Conservation (phyloP, 2,329 filamentous ascomycete species). For the Teratosphaeria destructans region DNA sequence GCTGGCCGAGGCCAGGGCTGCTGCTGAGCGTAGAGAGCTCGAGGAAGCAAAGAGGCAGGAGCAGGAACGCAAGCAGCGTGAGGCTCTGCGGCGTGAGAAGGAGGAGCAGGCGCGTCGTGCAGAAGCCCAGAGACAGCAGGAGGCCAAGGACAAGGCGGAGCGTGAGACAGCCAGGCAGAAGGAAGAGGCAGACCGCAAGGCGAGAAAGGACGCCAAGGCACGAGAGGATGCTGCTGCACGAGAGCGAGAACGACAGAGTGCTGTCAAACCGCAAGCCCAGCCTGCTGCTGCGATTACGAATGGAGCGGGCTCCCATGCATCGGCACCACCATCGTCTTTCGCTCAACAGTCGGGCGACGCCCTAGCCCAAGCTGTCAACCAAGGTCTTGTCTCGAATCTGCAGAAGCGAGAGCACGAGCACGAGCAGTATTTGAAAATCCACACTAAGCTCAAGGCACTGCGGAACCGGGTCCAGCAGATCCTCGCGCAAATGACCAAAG, state of each 20-base stretch:
- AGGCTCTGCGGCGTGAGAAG: conserved; percentile 12
- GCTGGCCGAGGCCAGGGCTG: conserved; percentile 32
- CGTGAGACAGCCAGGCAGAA: conserved; percentile 12
- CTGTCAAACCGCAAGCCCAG: not conserved
- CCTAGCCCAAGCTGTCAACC: not conserved
- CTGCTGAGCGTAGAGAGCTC: conserved; percentile 23
- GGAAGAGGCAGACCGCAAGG: conserved; percentile 18
- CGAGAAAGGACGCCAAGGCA: conserved; percentile 12
- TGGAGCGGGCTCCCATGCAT: not conserved
- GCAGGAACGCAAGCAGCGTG: conserved; percentile 10
- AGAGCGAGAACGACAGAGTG: not conserved
- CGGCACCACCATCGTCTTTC: not conserved
- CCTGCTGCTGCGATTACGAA: not conserved
- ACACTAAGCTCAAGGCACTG: conserved; percentile 55
- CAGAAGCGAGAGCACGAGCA: conserved; percentile 34
- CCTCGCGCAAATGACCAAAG: not conserved
- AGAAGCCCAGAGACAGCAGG: conserved; percentile 8
- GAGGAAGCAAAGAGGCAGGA: conserved; percentile 17
- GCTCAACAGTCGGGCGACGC: not conserved
- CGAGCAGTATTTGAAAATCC: conserved; percentile 45
- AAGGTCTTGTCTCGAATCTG: conserved; percentile 5
- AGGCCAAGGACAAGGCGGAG: conserved; percentile 23
- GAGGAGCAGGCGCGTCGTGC: conserved; percentile 13
- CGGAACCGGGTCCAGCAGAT: conserved; percentile 42
- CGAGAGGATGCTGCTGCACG: conserved; percentile 21